A percentile compares a stretch with the other conserved stretches of the same genome.
These are phyloP conservation scores for Backusella psychrophila DNA, from an alignment of 192 early-diverging fungal genomes.

Conservation along the genomic window DNA sequence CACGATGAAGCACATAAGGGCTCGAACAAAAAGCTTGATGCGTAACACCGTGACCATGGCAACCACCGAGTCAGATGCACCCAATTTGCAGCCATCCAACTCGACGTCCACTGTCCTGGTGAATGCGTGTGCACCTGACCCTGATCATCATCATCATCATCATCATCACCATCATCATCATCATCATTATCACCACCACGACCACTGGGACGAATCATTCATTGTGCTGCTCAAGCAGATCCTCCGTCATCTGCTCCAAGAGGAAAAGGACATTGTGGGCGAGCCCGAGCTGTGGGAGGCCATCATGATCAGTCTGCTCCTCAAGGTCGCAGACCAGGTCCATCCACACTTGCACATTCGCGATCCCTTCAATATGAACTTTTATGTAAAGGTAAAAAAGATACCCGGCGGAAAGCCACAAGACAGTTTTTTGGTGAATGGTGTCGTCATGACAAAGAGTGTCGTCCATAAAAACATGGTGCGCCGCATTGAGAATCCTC, in stretches of 20 bases:
- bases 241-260: slow-evolving; percentile 67
- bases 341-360: slow-evolving; percentile 65
- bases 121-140: background rate
- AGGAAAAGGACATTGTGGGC: slow-evolving; percentile 49
- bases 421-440: slow-evolving; percentile 82
- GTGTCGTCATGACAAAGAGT: slow-evolving; percentile 89
- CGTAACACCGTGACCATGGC: slow-evolving; percentile 16
- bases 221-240: slow-evolving; percentile 64
- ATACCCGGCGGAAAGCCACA: slow-evolving; percentile 80
- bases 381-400: slow-evolving; percentile 94
- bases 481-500: slow-evolving; percentile 59
- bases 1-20: slow-evolving; percentile 7
- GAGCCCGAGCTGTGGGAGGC: slow-evolving; percentile 61
- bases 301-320: slow-evolving; percentile 64
- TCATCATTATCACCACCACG: slow-evolving; percentile 2
- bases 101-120: background rate
- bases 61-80: background rate
- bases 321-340: slow-evolving; percentile 60
- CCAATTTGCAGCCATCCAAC: background rate
- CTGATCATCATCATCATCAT: background rate
- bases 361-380: slow-evolving; percentile 82
- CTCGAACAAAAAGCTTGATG: slow-evolving; percentile 28
- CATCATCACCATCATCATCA: slow-evolving; percentile 19
- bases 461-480: slow-evolving; percentile 92
- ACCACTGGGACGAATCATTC: slow-evolving; percentile 58